phyloP scores from a whole-genome alignment of 2,329 filamentous ascomycete species.

The Diaporthe australafricana region DNA sequence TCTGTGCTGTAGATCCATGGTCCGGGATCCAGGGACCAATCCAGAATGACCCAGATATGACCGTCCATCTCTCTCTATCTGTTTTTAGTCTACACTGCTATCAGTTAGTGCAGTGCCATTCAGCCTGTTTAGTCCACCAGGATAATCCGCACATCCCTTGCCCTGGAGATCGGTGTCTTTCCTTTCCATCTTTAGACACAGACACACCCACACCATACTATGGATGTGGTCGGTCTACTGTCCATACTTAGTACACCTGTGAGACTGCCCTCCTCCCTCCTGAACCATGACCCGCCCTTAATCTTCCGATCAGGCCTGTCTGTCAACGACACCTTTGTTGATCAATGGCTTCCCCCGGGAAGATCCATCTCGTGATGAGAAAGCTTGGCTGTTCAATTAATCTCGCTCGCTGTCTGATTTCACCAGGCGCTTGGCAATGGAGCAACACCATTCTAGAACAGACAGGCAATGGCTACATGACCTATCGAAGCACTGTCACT shows the following conservation, averaged over 20 bases:
- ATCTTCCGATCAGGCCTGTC: conserved; percentile 8
- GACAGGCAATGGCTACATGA: background rate
- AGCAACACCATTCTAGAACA: background rate
- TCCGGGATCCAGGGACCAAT: conserved; percentile 12
- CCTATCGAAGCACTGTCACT: background rate
- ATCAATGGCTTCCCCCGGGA: background rate
- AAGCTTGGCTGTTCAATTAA: conserved; percentile 14
- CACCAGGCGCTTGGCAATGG: conserved; percentile 1
- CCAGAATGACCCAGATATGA: background rate
- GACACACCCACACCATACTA: background rate
- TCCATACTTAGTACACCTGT: too few relatives aligned
- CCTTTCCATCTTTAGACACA: background rate
- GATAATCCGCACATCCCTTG: background rate
- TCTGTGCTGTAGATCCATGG: background rate
- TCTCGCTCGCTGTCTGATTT: conserved; percentile 16
- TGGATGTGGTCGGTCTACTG: too few relatives aligned
- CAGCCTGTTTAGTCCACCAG: background rate
- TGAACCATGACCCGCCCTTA: conserved; percentile 18
- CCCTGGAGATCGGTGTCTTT: conserved; percentile 15
- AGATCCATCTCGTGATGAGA: conserved; percentile 29
- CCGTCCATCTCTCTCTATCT: background rate
- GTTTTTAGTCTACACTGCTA: background rate
- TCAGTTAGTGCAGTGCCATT: too few relatives aligned
- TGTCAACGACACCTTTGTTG: background rate
- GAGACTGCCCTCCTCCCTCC: background rate